phyloP scores from a whole-genome alignment of 2,329 filamentous ascomycete genomes.

The Ascochyta pisi region DNA sequence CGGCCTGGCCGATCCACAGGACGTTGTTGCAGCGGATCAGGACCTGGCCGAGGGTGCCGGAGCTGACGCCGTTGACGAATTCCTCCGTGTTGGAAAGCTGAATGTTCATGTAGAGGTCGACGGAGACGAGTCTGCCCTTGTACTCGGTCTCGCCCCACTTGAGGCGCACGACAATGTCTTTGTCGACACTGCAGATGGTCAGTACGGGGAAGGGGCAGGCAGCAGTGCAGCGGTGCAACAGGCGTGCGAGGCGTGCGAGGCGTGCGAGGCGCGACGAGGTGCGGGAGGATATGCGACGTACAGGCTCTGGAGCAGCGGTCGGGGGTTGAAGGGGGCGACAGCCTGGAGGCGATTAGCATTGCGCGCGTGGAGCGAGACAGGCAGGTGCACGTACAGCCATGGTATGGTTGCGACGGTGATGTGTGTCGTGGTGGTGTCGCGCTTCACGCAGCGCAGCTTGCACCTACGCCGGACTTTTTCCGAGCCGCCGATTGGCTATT shows the following conservation, averaged over 20 bases:
- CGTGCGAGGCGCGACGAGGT: neutral
- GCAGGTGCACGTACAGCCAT: constrained; percentile 47
- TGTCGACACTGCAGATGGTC: constrained; percentile 71
- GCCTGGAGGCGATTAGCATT: constrained; percentile 31
- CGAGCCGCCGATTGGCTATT: neutral
- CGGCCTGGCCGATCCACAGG: constrained; percentile 78
- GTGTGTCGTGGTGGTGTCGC: constrained; percentile 4
- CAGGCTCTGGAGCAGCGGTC: constrained; percentile 93
- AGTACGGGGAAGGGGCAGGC: constrained; percentile 4
- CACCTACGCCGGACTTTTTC: neutral
- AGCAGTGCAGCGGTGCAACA: too few species aligned
- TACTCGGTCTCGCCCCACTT: constrained; percentile 99
- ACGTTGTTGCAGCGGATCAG: constrained; percentile 98
- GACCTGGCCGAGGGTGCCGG: constrained; percentile 85
- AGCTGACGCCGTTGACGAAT: constrained; percentile 86
- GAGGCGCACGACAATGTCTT: constrained; percentile 86
- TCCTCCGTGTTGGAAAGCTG: constrained; percentile 91
- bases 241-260: too few species aligned
- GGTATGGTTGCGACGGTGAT: constrained; percentile 41
- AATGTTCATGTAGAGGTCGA: constrained; percentile 99
- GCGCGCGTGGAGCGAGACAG: neutral
- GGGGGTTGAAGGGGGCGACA: constrained; percentile 91
- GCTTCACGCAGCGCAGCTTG: constrained; percentile 3
- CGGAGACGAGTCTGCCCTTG: constrained; percentile 88
- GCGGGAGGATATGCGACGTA: constrained; percentile 56